phyloP scores from a whole-genome alignment of 1,284 basidiomycete genomes.

The Mixia osmundae region DNA sequence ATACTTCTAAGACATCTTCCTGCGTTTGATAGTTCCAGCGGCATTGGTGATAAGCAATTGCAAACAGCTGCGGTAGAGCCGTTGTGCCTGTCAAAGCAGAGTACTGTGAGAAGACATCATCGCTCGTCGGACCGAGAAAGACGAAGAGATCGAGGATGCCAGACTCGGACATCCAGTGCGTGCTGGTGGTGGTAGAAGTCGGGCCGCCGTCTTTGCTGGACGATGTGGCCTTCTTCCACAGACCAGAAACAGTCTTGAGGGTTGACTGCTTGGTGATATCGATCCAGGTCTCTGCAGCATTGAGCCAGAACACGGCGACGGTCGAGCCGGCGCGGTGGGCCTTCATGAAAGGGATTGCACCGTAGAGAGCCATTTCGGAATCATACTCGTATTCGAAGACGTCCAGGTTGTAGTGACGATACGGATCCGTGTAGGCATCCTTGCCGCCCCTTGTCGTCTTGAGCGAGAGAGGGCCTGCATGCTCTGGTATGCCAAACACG shows the following conservation, averaged over 20 bases:
- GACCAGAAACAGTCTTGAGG: constrained; percentile 21
- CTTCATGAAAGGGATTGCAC: constrained; percentile 34
- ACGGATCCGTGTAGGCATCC: constrained; percentile 60
- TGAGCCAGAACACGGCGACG: constrained; percentile 73
- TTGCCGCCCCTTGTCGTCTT: constrained; percentile 46
- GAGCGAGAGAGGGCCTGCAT: constrained; percentile 70
- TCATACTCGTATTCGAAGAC: constrained; percentile 92
- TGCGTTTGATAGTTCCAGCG: constrained; percentile 94
- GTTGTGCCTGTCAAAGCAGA: constrained; percentile 61
- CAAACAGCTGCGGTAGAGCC: constrained; percentile 68
- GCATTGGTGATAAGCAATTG: constrained; percentile 89
- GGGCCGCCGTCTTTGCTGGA: constrained; percentile 9
- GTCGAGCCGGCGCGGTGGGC: constrained; percentile 59
- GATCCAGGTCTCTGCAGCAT: constrained; percentile 85
- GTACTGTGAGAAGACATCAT: constrained; percentile 65
- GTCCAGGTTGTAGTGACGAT: constrained; percentile 84
- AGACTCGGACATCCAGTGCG: constrained; percentile 93
- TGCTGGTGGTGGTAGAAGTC: constrained; percentile 33
- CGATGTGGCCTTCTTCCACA: constrained; percentile 10
- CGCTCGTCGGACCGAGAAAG: constrained; percentile 64
- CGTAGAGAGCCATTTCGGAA: constrained; percentile 57
- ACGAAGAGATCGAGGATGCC: constrained; percentile 88
- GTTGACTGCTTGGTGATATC: constrained; percentile 46
- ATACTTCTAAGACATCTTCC: constrained; percentile 67
- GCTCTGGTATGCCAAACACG: constrained; percentile 90